Evolutionary conservation across 176 grass and related monocot species (phyloP).

Genomic region (Avena eriantha): DNA sequence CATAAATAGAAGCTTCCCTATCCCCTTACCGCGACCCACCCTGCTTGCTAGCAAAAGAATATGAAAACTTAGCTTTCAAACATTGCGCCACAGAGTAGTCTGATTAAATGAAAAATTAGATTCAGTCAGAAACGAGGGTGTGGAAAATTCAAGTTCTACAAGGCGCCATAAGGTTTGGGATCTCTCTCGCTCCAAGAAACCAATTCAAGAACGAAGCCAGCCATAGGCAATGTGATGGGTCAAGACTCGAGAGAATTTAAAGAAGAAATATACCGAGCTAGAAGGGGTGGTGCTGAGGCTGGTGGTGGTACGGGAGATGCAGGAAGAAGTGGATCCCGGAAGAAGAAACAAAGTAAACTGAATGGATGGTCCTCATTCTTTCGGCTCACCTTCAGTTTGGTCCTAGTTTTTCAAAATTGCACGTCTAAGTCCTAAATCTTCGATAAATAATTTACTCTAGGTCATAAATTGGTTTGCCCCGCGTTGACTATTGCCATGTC

Average conservation of each 20-base stretch:
- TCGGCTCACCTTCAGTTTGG: too few species aligned
- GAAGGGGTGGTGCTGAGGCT: slow-evolving; percentile 10
- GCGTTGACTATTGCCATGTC: too few species aligned
- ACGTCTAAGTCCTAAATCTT: too few species aligned
- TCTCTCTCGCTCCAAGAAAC: slow-evolving; percentile 23
- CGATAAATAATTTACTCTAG: too few species aligned
- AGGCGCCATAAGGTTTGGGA: not conserved
- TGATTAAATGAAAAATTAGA: slow-evolving; percentile 19
- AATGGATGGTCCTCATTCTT: too few species aligned
- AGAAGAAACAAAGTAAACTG: not conserved
- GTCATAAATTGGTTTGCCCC: too few species aligned
- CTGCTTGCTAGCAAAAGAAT: slow-evolving; percentile 41
- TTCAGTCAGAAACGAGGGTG: not conserved
- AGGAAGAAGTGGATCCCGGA: not conserved
- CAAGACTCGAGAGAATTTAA: not conserved
- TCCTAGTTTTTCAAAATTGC: too few species aligned
- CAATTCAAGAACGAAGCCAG: not conserved
- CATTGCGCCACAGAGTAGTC: not conserved
- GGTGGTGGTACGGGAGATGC: slow-evolving; percentile 2
- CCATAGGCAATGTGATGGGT: not conserved
- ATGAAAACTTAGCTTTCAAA: not conserved
- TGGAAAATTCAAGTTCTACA: slow-evolving; percentile 13
- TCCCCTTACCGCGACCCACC: slow-evolving; percentile 40
- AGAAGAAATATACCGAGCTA: slow-evolving; percentile 34
- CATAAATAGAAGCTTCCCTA: slow-evolving; percentile 56